These are phyloP conservation scores for Myxozyma sirexii DNA, from an alignment of 805 yeast genomes.

Conservation along the genomic window DNA sequence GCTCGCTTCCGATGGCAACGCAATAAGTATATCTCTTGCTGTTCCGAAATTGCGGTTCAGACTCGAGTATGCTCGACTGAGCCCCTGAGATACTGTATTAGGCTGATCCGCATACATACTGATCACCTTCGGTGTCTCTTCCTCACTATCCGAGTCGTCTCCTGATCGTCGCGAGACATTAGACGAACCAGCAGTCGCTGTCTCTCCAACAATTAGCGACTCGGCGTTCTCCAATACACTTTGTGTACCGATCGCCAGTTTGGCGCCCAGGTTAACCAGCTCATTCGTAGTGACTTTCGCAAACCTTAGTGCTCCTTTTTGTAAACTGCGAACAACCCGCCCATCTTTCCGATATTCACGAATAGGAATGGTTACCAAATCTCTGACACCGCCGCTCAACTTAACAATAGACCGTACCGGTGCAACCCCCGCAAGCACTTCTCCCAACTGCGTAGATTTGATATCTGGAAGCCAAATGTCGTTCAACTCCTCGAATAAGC, in stretches of 20 bases:
- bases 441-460: constrained; percentile 74
- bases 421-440: constrained; percentile 80
- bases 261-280: constrained; percentile 77
- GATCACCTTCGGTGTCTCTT: constrained; percentile 48
- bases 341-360: constrained; percentile 77
- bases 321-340: constrained; percentile 64
- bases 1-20: constrained; percentile 62
- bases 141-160: constrained; percentile 42
- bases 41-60: constrained; percentile 66
- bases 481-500: constrained; percentile 57
- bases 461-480: constrained; percentile 90
- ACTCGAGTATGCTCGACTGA: constrained; percentile 72
- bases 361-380: constrained; percentile 71
- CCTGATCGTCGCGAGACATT: constrained; percentile 8
- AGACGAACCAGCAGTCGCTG: constrained; percentile 23
- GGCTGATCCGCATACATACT: constrained; percentile 90
- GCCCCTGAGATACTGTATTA: constrained; percentile 65
- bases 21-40: constrained; percentile 64
- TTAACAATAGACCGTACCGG: constrained; percentile 77
- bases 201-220: constrained; percentile 67
- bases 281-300: constrained; percentile 80
- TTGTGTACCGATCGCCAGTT: constrained; percentile 86
- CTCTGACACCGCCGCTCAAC: constrained; percentile 76
- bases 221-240: constrained; percentile 78
- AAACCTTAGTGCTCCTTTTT: constrained; percentile 73